Evolutionary conservation across 257 asterid species (phyloP), one percentile per base, ranked within the genome.

Genomic region (Paraleonurus japonicus): DNA sequence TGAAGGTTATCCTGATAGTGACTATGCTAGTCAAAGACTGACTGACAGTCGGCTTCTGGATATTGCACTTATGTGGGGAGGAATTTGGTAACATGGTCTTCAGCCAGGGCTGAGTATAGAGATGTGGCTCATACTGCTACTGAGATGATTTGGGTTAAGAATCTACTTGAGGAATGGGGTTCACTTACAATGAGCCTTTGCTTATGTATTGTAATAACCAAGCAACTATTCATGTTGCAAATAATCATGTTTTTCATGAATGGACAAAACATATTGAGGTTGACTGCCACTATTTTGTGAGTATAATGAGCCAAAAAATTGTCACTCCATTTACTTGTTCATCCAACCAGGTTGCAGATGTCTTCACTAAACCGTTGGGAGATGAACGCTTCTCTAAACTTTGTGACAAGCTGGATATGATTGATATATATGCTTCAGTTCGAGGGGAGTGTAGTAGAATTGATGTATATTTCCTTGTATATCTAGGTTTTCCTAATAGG

Each of bases 211-310:
- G 45, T 37, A 15, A 37, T 37, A 37, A 37, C 45, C 45, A 37
- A 37, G 13, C 15, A 10, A 3, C 15, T 37, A 37, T 37, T 37
- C 45, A 59, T 23, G 16, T 61, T 32, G 27, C 65, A 13, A 59
- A 15, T 10, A 57, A 59, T 27, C 47, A 17, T 1, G 41, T 58
- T n/a, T 60, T 60, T 33, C 28, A 15, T 33, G 67, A 17, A 17
- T 33, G 50, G n/a, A 33, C 67, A 16, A 61, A 61, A 19, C 67
- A 61, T 33, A 61, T 61, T 17, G 48, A 61, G 50, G 28, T 61
- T 33, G 28, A 61, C 28, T 61, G 67, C 5, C 67, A 61, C 3
- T 33, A 7, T 10, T 61, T 15, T 17, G n/a, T 0, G 8, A 61
- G 50, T 33, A 50, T 33, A 5, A 16, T 61, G 67, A 61, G 50